Evolutionary conservation across 306 rosid species (phyloP), one percentile per base, ranked within the genome.

Genomic region (Inga laurina): DNA sequence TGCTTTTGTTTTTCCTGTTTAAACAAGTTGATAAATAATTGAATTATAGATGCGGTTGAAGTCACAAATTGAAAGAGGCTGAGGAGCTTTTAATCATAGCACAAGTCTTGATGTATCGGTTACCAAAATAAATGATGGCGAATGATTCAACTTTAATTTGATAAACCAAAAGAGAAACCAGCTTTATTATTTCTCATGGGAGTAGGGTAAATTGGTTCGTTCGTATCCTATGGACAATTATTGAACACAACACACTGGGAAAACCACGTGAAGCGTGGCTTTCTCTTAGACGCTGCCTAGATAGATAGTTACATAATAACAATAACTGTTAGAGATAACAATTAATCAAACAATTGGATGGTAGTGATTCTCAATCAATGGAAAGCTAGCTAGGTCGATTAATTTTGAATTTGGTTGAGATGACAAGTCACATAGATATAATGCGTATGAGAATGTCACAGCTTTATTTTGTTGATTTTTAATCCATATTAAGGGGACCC

Each of bases 381-480:
- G 32, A 66, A 66, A 76, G 79, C 64, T 45, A 6, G 49, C 14
- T 45, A 2, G 13, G 15, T 49, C 14, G 65, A 57, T 39, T 39
- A 39, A 6, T 57, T 57, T 54, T 19, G 75, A 81, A 39, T 69
- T 77, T 85, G 85, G 72, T 72, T 46, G 46, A 32, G 77, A 67
- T 34, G 80, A 27, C 74, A 72, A 4, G 24, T 49, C 27, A 24
- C 4, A 7, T 56, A 8, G 61, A 54, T 21, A 49, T 10, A 49
- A 21, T 21, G 64, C 27, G 24, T 10, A 24, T 46, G 77, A 74
- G 11, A 34, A 51, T 74, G 66, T 37, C 37, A 78, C 43, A 77
- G 30, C 74, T 11, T 24, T 48, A 72, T 75, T 84, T 78, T 74
- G 75, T 82, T 82, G 30, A 79, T 74, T 82, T 82, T 77, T 77